These are phyloP conservation scores for Phaseolus lunatus DNA, from an alignment of 306 rosid species.

Conservation along the genomic window DNA sequence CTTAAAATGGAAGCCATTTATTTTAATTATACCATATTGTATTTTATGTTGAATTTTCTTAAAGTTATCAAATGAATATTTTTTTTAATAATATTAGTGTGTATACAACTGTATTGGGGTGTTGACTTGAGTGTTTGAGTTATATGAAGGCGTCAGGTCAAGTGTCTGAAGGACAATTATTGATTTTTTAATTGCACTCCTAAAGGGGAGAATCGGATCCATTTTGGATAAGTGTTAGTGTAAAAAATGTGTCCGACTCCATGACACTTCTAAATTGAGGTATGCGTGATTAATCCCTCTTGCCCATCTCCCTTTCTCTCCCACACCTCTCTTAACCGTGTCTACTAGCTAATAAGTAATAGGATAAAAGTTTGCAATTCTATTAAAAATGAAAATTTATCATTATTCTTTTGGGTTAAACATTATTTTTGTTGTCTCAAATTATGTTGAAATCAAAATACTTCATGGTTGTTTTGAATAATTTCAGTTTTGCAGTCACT, in stretches of 20 bases:
- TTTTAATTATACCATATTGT: too few relatives aligned
- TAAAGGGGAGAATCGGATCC: neutral
- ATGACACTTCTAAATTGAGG: neutral
- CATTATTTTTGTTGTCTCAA: neutral
- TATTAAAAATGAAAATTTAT: neutral
- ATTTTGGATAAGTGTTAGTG: neutral
- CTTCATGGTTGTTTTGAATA: conserved; percentile 50
- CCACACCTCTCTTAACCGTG: too few relatives aligned
- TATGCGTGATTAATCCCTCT: too few relatives aligned
- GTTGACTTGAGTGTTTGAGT: too few relatives aligned
- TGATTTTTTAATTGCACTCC: neutral
- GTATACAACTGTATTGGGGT: too few relatives aligned
- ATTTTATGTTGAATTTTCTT: too few relatives aligned
- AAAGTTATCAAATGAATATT: too few relatives aligned
- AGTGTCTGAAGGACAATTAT: neutral
- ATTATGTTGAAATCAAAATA: neutral
- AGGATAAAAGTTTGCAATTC: neutral
- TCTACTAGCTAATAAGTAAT: neutral
- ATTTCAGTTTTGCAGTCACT: conserved; percentile 95
- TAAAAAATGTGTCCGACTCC: neutral
- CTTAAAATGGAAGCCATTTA: too few relatives aligned
- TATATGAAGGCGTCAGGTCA: too few relatives aligned
- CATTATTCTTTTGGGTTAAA: neutral
- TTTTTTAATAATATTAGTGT: too few relatives aligned
- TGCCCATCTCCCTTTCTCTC: too few relatives aligned